Evolutionary conservation across 371 early-diverging fungal genomes (phyloP), one percentile per base, ranked within the genome.

Genomic region (Batkoa obscura): DNA sequence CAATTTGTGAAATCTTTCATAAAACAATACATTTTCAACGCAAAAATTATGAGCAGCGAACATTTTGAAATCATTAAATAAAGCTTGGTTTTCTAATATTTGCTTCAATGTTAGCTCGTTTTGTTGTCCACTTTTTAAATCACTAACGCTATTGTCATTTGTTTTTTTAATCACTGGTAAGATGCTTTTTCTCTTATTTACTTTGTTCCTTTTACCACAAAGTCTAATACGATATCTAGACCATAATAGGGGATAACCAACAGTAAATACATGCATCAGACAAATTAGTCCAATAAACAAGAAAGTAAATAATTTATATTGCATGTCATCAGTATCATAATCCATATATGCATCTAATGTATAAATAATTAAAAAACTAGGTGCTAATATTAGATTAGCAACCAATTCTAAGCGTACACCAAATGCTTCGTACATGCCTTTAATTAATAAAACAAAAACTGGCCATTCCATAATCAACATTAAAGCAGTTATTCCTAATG

Each of bases 41-140:
- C 42, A 54, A 43, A 54, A 54, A 13, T 54, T 15, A n/a, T 42
- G 41, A 12, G 55, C 55, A 23, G 55, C 41, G 33, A 54, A 54
- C 31, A 39, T n/a, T 15, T 54, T 54, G 43, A 54, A 54, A 17
- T 54, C 42, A 6, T 10, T 13, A 30, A 54, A 31, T 30, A 54
- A 13, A 2, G 32, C 32, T 2, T 17, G 41, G 15, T 54, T 42
- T 9, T 41, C 10, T 12, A 54, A 15, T 2, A 54, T 6, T 12
- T 2, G 10, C 12, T 54, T 32, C 12, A 54, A 32, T 3, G 41
- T 41, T 23, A 23, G 23, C 23, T 23, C 23, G 23, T 23, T 23
- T 23, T 23, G 23, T 23, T 23, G 23, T 23, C 23, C 23, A 23
- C 23, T 23, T 23, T 23, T 23, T 0, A 23, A 23, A 23, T 23